Conservation (phyloP, 148 eudicot species). For the Limonium bicolor region DNA sequence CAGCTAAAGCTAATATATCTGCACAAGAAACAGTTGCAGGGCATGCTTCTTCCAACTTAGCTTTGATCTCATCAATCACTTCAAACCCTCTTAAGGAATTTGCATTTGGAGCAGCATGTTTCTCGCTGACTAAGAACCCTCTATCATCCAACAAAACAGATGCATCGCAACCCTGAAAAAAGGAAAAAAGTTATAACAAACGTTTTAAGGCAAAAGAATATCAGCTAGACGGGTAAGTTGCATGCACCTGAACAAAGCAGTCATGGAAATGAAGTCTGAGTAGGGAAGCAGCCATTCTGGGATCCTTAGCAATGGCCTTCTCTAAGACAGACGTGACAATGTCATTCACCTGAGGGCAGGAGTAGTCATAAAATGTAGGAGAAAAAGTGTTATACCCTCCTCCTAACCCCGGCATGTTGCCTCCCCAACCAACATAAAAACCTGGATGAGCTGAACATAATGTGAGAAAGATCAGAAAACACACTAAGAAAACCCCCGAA, state of each 20-base stretch:
- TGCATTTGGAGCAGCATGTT: slow-evolving; percentile 49
- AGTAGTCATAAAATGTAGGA: slow-evolving; percentile 45
- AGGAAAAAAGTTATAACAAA: not conserved
- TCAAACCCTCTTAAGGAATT: slow-evolving; percentile 78
- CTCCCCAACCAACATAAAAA: slow-evolving; percentile 16
- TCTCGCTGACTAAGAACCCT: slow-evolving; percentile 44
- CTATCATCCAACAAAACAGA: slow-evolving; percentile 62
- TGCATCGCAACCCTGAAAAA: slow-evolving; percentile 76
- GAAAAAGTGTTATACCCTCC: slow-evolving; percentile 16
- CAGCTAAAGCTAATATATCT: slow-evolving; percentile 74
- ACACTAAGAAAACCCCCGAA: slow-evolving; percentile 6
- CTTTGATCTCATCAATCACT: slow-evolving; percentile 78
- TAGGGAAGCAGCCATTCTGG: slow-evolving; percentile 85
- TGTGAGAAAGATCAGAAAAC: slow-evolving; percentile 20
- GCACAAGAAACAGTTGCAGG: slow-evolving; percentile 86
- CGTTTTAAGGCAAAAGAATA: too few relatives aligned
- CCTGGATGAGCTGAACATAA: slow-evolving; percentile 33
- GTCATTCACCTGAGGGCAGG: slow-evolving; percentile 79
- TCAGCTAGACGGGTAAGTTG: too few relatives aligned
- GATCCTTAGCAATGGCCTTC: slow-evolving; percentile 42
- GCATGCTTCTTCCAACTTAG: slow-evolving; percentile 54
- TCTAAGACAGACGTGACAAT: slow-evolving; percentile 62
- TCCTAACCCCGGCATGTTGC: slow-evolving; percentile 11
- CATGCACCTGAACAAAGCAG: slow-evolving; percentile 71
- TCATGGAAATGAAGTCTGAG: slow-evolving; percentile 88